Evolutionary conservation across 1,139 yeast species (phyloP).

Genomic region (Zygoascus hellenicus): DNA sequence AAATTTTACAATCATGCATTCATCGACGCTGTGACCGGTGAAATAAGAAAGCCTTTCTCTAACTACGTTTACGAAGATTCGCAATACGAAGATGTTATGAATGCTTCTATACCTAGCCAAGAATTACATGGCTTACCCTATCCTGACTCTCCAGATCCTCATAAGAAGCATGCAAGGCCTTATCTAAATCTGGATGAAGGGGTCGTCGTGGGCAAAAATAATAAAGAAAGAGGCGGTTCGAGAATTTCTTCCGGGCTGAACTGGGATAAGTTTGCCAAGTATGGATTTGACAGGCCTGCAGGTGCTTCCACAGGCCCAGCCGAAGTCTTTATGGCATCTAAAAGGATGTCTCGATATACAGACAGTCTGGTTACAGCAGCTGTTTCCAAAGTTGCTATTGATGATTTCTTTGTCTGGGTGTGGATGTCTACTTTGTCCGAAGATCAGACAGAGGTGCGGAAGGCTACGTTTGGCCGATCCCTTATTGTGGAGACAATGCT

Average conservation of each 20-base stretch:
- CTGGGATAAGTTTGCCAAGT: slow-evolving; percentile 16
- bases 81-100: slow-evolving; percentile 23
- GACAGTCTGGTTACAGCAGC: slow-evolving; percentile 41
- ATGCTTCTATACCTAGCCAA: slow-evolving; percentile 24
- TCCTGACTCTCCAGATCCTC: slow-evolving; percentile 18
- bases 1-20: slow-evolving; percentile 34
- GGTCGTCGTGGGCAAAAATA: not conserved
- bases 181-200: slow-evolving; percentile 1
- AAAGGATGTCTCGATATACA: slow-evolving; percentile 1
- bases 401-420: slow-evolving; percentile 87
- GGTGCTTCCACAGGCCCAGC: slow-evolving; percentile 1
- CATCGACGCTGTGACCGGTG: slow-evolving; percentile 30
- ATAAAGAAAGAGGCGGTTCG: not conserved
- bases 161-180: not conserved
- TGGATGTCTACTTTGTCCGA: slow-evolving; percentile 77
- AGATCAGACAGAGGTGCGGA: slow-evolving; percentile 63
- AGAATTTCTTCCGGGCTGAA: slow-evolving; percentile 8
- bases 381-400: slow-evolving; percentile 62
- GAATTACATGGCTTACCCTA: slow-evolving; percentile 26
- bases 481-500: slow-evolving; percentile 49
- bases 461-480: slow-evolving; percentile 71
- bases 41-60: slow-evolving; percentile 25
- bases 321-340: slow-evolving; percentile 4
- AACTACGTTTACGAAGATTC: slow-evolving; percentile 30
- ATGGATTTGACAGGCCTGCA: slow-evolving; percentile 13